Evolutionary conservation across 768 basidiomycete species (phyloP).

Genomic region (Lentinula raphanica): DNA sequence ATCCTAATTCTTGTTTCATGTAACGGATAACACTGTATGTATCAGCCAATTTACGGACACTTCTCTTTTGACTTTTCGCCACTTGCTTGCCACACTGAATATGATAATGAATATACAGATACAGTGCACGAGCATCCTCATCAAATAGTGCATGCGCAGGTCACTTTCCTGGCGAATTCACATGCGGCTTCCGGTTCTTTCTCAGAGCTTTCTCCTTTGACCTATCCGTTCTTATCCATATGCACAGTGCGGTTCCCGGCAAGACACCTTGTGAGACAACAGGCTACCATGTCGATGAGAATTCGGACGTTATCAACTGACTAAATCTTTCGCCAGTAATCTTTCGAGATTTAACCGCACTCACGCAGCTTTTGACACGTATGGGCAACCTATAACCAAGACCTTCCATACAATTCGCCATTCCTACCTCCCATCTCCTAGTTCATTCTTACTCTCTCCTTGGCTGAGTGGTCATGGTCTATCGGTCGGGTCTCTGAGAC

Average conservation of each 20-base stretch:
- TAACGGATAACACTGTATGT: slow-evolving; percentile 32
- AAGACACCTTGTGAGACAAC: neutral
- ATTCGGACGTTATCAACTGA: neutral
- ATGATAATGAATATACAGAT: neutral
- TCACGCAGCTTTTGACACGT: slow-evolving; percentile 30
- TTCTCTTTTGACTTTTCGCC: neutral
- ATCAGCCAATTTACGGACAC: slow-evolving; percentile 10
- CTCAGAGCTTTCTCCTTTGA: neutral
- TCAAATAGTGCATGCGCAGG: neutral
- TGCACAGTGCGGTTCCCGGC: neutral
- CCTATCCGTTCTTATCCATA: slow-evolving; percentile 4
- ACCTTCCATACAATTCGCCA: neutral
- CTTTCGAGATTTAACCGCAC: slow-evolving; percentile 26
- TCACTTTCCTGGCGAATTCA: neutral
- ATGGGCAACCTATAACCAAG: slow-evolving; percentile 18
- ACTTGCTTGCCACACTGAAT: neutral
- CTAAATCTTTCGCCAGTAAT: slow-evolving; percentile 17
- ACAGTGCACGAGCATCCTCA: neutral
- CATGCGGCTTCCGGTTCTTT: neutral
- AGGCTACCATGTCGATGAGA: neutral
- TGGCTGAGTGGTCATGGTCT: slow-evolving; percentile 5
- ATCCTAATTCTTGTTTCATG: slow-evolving; percentile 26
- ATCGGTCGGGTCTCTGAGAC: neutral
- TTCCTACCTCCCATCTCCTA: neutral
- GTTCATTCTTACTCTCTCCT: slow-evolving; percentile 9